Evolutionary conservation across 208 protist genomes (phyloP).

Genomic region (Trypanosoma vivax): DNA sequence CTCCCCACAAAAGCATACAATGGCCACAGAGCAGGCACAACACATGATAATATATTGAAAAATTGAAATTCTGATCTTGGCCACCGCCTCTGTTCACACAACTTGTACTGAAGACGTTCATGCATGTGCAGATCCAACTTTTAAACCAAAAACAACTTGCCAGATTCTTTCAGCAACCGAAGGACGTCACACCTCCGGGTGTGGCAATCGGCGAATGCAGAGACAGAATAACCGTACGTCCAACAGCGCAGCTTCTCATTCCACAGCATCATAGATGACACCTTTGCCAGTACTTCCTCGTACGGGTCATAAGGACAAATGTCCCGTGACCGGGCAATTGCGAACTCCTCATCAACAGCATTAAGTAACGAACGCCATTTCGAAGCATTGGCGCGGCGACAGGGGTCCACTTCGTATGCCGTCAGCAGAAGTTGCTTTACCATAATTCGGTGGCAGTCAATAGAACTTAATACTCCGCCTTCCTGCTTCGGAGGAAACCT

Average conservation of each 20-base stretch:
- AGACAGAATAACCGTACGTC: constrained; percentile 58
- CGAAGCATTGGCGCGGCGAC: constrained; percentile 44
- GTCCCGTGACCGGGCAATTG: constrained; percentile 66
- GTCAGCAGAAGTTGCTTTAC: constrained; percentile 63
- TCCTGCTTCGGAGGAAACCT: constrained; percentile 60
- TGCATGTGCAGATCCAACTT: neutral
- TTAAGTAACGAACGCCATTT: constrained; percentile 66
- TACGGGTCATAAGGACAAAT: constrained; percentile 80
- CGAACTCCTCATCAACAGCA: constrained; percentile 72
- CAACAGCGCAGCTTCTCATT: constrained; percentile 46
- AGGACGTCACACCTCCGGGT: constrained; percentile 43
- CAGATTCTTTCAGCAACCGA: constrained; percentile 31
- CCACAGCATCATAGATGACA: constrained; percentile 89
- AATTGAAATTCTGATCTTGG: no score
- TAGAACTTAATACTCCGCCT: constrained; percentile 37
- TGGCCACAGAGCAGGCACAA: no score
- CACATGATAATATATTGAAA: no score
- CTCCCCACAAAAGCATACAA: no score
- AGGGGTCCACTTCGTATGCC: constrained; percentile 56
- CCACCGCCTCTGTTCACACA: no score
- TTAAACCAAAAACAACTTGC: constrained; percentile 53
- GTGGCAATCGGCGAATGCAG: constrained; percentile 43
- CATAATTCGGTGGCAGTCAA: constrained; percentile 83
- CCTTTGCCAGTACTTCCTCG: constrained; percentile 63
- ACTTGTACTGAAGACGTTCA: constrained; percentile 3